phyloP scores from a whole-genome alignment of 768 basidiomycete genomes.

The Xanthoconium stramineum region DNA sequence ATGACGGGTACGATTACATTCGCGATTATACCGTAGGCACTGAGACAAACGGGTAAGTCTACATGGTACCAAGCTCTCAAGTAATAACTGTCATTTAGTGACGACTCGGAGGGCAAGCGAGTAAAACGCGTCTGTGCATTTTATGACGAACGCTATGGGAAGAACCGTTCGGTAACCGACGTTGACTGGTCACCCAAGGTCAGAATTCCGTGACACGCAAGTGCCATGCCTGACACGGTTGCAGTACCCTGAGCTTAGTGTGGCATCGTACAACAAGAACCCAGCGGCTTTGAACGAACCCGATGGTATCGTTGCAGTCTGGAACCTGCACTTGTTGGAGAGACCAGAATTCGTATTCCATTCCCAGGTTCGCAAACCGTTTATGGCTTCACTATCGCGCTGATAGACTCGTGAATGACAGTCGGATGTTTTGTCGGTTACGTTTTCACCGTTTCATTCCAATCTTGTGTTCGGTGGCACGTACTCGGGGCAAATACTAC shows the following conservation, averaged over 20 bases:
- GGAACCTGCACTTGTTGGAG: constrained; percentile 94
- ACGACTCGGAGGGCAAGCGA: constrained; percentile 85
- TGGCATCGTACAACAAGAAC: constrained; percentile 98
- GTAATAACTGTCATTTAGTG: constrained; percentile 44
- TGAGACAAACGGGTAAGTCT: constrained; percentile 75
- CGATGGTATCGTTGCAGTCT: constrained; percentile 94
- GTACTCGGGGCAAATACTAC: constrained; percentile 97
- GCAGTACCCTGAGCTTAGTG: constrained; percentile 93
- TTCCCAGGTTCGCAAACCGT: constrained; percentile 69
- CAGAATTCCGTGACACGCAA: constrained; percentile 7
- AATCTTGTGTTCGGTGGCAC: constrained; percentile 97
- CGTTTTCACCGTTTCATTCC: constrained; percentile 97
- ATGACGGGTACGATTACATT: constrained; percentile 95
- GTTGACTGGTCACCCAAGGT: constrained; percentile 99
- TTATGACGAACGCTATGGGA: constrained; percentile 85
- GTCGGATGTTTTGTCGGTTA: constrained; percentile 97
- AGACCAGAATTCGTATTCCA: constrained; percentile 98
- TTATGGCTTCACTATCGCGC: not conserved
- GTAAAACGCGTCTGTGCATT: constrained; percentile 96
- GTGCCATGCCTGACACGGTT: not conserved
- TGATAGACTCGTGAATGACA: constrained; percentile 31
- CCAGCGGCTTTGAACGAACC: constrained; percentile 91
- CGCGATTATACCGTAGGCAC: constrained; percentile 92
- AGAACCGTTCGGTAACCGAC: constrained; percentile 93
- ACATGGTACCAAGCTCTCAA: not conserved